A percentile compares a stretch with the other conserved stretches of the same genome.
phyloP scores from a whole-genome alignment of 2,329 filamentous ascomycete species.

The Biscogniauxia marginata region DNA sequence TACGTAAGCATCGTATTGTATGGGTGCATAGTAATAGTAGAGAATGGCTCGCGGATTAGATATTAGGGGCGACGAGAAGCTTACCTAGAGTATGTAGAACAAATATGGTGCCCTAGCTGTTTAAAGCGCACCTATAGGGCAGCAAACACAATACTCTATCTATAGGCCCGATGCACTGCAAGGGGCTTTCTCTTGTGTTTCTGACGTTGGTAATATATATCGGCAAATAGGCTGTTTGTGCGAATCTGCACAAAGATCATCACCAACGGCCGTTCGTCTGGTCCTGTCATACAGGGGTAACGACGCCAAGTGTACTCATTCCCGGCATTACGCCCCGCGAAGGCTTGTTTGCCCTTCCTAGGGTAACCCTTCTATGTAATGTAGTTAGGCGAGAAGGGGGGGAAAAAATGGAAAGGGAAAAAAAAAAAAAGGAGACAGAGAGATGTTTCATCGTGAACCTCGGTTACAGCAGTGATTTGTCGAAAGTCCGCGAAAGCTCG shows the following conservation, averaged over 20 bases:
- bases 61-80: background rate
- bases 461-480: background rate
- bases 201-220: constrained; percentile 16
- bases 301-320: background rate
- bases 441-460: background rate
- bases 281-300: constrained; percentile 9
- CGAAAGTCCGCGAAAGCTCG: background rate
- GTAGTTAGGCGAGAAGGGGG: background rate
- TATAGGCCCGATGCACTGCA: background rate
- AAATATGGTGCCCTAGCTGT: no score
- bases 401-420: background rate
- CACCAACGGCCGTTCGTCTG: background rate
- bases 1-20: background rate
- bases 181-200: constrained; percentile 5
- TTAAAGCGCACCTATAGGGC: no score
- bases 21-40: background rate
- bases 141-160: background rate
- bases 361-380: background rate
- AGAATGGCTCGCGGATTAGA: background rate
- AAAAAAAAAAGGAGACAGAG: background rate
- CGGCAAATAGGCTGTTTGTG: constrained; percentile 22
- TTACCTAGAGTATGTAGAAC: no score
- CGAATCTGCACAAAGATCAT: constrained; percentile 8
- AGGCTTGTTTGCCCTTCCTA: background rate
- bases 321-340: background rate